Evolutionary conservation across 257 asterid genomes (phyloP), one percentile per base, ranked within the genome.

Genomic region (Knoxia roxburghii): DNA sequence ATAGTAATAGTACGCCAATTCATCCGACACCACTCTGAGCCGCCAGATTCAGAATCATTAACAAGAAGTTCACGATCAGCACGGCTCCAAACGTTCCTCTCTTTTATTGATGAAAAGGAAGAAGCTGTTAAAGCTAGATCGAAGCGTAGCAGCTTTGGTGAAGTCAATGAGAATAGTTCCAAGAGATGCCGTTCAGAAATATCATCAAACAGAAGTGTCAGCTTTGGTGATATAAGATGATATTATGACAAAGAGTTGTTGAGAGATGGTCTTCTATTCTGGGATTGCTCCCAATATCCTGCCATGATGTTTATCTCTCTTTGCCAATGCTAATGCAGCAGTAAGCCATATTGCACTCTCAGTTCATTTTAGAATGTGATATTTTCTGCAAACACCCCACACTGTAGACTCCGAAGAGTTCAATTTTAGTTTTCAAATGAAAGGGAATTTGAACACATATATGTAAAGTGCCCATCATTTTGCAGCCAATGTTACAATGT

Each of bases 21-120:
- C 73, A 59, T 23, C 32, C 75, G 61, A 21, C 61, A 59, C 56
- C 17, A 46, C 65, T 61, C 82, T 5, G 67, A 73, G 29, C 9
- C 62, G 1, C 9, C 62, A 1, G 78, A 70, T 46, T 5, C 72
- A 41, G 77, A 66, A 24, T 5, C 63, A 14, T 40, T 76, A 12
- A 43, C 41, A 21, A 62, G 30, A 32, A 80, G 81, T 74, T 81
- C 85, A 2, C 65, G 73, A 39, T 73, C 79, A 24, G 68, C 60
- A 10, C 55, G 79, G 53, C 58, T 83, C 13, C 81, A 51, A 45
- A 83, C 81, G 10, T 86, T 81, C 76, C 75, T 86, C 30, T 77
- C 86, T 2, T 83, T 86, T 79, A 84, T 64, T 40, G 85, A 86
- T 63, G 84, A 77, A 70, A 83, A 76, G 72, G 92, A 83, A 78